phyloP scores from a whole-genome alignment of 352 stramenopile genomes.

The Phytophthora sansomeana region DNA sequence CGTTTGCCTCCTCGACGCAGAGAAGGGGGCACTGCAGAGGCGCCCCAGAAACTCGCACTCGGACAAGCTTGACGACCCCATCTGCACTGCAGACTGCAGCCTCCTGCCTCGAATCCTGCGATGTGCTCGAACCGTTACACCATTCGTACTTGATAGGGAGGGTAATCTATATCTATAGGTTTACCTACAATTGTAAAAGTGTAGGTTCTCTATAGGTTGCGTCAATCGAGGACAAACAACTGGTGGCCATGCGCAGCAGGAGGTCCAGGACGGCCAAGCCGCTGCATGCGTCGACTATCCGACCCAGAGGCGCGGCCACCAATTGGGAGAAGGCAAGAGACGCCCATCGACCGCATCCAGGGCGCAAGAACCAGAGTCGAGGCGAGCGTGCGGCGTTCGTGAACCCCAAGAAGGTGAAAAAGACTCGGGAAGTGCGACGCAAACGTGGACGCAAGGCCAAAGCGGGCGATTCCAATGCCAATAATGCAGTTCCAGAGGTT shows the following conservation, averaged over 20 bases:
- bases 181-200: background rate
- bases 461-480: background rate
- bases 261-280: conserved; percentile 17
- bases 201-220: background rate
- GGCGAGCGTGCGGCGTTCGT: conserved; percentile 3
- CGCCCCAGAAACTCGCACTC: background rate
- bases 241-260: conserved; percentile 26
- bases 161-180: background rate
- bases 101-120: conserved; percentile 13
- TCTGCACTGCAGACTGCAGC: no score
- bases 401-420: conserved; percentile 29
- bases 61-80: conserved; percentile 8
- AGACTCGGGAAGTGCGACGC: conserved; percentile 11
- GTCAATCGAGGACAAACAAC: background rate
- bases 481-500: background rate
- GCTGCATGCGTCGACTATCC: conserved; percentile 22
- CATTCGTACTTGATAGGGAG: conserved; percentile 11
- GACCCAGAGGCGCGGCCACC: conserved; percentile 8
- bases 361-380: conserved; percentile 22
- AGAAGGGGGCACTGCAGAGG: conserved; percentile 28
- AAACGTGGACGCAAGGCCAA: conserved; percentile 4
- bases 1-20: conserved; percentile 18
- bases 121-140: conserved; percentile 26
- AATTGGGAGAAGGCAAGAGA: conserved; percentile 37
- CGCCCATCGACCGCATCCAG: background rate